Conservation (phyloP, 2,329 filamentous ascomycete genomes). For the Sarocladiaceae sp. region DNA sequence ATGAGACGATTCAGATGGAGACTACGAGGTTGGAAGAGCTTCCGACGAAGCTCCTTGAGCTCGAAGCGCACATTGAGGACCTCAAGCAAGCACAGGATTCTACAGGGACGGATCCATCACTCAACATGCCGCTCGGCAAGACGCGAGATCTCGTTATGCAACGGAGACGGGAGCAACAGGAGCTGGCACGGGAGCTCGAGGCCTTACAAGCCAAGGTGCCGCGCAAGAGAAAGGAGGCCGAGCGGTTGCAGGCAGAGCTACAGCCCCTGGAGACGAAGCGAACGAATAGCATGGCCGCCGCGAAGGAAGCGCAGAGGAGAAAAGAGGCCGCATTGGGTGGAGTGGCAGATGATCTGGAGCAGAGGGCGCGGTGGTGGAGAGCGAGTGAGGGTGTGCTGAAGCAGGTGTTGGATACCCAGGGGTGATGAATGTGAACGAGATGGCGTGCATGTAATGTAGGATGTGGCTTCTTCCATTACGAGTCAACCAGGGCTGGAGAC, state of each 20-base stretch:
- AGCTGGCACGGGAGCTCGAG: constrained; percentile 61
- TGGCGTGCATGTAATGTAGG: no score
- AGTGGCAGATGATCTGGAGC: constrained; percentile 69
- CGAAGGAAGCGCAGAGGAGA: constrained; percentile 65
- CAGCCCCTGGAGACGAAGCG: constrained; percentile 64
- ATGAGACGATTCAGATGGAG: constrained; percentile 47
- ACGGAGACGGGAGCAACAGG: constrained; percentile 46
- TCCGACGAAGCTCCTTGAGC: constrained; percentile 41
- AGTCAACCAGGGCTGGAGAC: no score
- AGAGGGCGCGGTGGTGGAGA: constrained; percentile 70
- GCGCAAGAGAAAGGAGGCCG: constrained; percentile 62
- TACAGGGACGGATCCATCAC: constrained; percentile 30
- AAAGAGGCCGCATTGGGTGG: constrained; percentile 64
- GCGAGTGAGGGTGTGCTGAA: constrained; percentile 62
- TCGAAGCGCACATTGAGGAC: constrained; percentile 44
- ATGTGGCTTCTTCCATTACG: no score
- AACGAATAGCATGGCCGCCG: constrained; percentile 60
- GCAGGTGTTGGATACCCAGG: constrained; percentile 56
- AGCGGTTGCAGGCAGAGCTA: constrained; percentile 64
- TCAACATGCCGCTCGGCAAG: constrained; percentile 54
- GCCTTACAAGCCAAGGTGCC: constrained; percentile 57
- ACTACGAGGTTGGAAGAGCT: constrained; percentile 45
- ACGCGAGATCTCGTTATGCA: constrained; percentile 50
- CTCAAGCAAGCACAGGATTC: constrained; percentile 37
- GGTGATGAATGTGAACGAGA: constrained; percentile 18